These are phyloP conservation scores for Mycena rosella DNA, from an alignment of 768 basidiomycete genomes.

Conservation along the genomic window DNA sequence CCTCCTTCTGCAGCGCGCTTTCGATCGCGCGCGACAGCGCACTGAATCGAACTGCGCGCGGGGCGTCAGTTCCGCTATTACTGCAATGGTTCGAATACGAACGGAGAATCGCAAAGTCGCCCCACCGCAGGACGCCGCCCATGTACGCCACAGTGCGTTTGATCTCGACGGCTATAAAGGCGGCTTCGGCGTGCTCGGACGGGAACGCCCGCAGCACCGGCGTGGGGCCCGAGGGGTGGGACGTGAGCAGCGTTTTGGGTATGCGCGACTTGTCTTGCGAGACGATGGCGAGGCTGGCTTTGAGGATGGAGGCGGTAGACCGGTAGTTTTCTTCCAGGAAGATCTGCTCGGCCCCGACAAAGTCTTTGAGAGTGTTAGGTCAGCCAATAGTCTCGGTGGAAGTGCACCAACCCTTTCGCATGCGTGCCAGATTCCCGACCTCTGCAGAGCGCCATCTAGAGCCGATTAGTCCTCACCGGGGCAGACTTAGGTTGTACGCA, in stretches of 20 bases:
- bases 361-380: constrained; percentile 59
- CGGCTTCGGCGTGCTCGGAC: constrained; percentile 73
- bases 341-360: constrained; percentile 73
- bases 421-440: constrained; percentile 77
- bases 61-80: neutral
- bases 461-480: neutral
- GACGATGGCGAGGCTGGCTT: constrained; percentile 82
- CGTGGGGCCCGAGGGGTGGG: constrained; percentile 70
- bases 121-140: constrained; percentile 77
- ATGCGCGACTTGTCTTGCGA: constrained; percentile 86
- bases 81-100: too few species aligned
- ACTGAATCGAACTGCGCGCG: constrained; percentile 79
- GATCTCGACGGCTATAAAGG: constrained; percentile 82
- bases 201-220: constrained; percentile 70
- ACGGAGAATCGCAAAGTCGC: constrained; percentile 90
- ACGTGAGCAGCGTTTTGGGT: constrained; percentile 77
- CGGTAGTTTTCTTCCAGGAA: constrained; percentile 91
- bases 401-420: constrained; percentile 67
- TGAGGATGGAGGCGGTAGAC: constrained; percentile 82
- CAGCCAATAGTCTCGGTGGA: neutral
- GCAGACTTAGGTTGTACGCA: neutral
- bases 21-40: constrained; percentile 84
- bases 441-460: constrained; percentile 81
- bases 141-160: constrained; percentile 80
- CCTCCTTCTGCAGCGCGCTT: constrained; percentile 78